Base-by-base conservation (phyloP, 2,329 filamentous ascomycete species). In the Diaporthe capsici region DNA sequence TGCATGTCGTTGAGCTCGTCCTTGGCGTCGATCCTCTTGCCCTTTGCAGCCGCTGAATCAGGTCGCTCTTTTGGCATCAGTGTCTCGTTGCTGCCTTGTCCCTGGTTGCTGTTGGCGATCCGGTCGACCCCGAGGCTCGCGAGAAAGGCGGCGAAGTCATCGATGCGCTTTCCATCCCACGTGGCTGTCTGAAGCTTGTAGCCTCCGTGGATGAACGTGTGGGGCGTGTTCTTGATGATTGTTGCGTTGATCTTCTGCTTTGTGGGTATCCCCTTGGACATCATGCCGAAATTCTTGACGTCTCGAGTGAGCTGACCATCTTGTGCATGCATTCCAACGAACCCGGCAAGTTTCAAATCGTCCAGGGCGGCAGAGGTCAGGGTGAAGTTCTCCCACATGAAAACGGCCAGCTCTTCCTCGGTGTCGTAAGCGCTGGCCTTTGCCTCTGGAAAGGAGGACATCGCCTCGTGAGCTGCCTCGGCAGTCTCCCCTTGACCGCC, bases 401-500 rank as follows among this genome's bases (percentile, higher is more conserved):
- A 73, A 9, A 20, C 61, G 8, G 61, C 53, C 28, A 75, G 20
- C 10, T 71, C 22, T 4, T 57, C 63, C 6, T 65, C 42, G 22
- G 51, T 6, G 12, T 53, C 51, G 7, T 55, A 53, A 4, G 22
- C 3, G 34, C 42, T 55, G 57, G 12, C 9, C 58, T 22, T 51
- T n/a, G 71, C 53, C 73, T 79, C 73, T 2, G 74, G 76, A 47
- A 79, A 76, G 1, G 73, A 63, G 2, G 61, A 70, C 74, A 78
- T 76, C 20, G 78, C 76, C 15, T 76, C 77, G 55, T 79, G 78
- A 13, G 78, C 78, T 1, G 78, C 78, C 49, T 78, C 61, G 1
- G 78, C 76, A 4, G 78, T 77, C 55, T 79, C 78, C 1, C 78
- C 78, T 39, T 79, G 78, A 8, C 78, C 78, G 22, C 78, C 77